Base-by-base conservation (phyloP, 1,284 basidiomycete genomes). In the Acaromyces ingoldii region DNA sequence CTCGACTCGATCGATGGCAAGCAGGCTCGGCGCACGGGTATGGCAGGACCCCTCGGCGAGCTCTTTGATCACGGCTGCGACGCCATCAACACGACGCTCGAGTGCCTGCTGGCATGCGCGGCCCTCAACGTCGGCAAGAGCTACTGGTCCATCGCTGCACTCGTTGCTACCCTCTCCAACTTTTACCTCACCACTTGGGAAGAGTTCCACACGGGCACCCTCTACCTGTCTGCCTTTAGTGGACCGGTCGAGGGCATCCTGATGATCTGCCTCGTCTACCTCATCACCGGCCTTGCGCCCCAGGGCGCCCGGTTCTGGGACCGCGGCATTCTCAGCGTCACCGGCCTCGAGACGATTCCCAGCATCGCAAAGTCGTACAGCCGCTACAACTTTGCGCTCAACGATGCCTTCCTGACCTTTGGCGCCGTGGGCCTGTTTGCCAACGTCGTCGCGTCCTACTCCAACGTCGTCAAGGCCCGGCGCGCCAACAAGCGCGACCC, bases 121-220 rank as follows among this genome's bases (percentile, higher is more conserved):
- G 63, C 52, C 33, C 83, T 96, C 43, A 92, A 93, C 64, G 80
- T 97, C 7, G 90, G 89, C 17, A 81, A 90, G 13, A 91, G 89
- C 0, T 96, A 91, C 88, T 97, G 91, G 92, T 92, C 91, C n/a
- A 54, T 97, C 22, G 83, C 86, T 1, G 87, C 87, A 0, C 86
- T 93, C 74, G 80, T 88, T 9, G 89, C 88, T 0, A 88, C 90
- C 0, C 81, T 95, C 15, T 86, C 88, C 59, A 96, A 90, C 77
- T 98, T 98, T 75, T 97, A 97, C 76, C 81, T 96, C 13, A 77
- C 89, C 0, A 95, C 91, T 3, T 97, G 93, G 93, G 93, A 98
- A 73, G 93, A 98, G 77, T 93, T 88, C 70, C 88, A 98, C 76
- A 98, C 93, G 1, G 88, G 87, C 15, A 70, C 65, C 11, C 68